phyloP scores from a whole-genome alignment of 345 rosid genomes.

The Balakata baccata region DNA sequence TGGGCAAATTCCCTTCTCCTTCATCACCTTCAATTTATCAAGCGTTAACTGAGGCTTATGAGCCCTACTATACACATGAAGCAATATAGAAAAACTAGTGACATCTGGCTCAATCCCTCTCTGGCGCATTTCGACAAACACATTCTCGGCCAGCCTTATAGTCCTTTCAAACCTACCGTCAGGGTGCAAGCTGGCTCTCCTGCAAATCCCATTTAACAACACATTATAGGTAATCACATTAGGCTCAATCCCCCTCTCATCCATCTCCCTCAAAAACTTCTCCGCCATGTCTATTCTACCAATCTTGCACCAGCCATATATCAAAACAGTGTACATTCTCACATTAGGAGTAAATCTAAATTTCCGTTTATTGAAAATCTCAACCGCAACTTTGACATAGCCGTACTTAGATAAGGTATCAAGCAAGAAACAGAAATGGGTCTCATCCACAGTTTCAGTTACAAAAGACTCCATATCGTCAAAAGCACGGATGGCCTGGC shows the following conservation, averaged over 20 bases:
- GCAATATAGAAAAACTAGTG: conserved; percentile 66
- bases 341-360: conserved; percentile 36
- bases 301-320: conserved; percentile 76
- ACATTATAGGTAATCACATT: conserved; percentile 71
- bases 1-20: conserved; percentile 57
- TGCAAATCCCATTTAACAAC: conserved; percentile 69
- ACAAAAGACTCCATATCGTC: conserved; percentile 64
- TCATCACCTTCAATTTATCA: conserved; percentile 70
- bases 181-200: conserved; percentile 74
- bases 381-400: conserved; percentile 57
- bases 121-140: conserved; percentile 75
- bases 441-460: conserved; percentile 3
- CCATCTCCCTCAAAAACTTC: conserved; percentile 68
- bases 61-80: conserved; percentile 78
- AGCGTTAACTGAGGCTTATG: conserved; percentile 70
- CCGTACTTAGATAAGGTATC: conserved; percentile 85
- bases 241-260: conserved; percentile 58
- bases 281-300: conserved; percentile 69
- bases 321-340: conserved; percentile 62
- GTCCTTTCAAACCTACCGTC: conserved; percentile 62
- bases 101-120: conserved; percentile 83
- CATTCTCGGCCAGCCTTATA: conserved; percentile 55
- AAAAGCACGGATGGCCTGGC: conserved; percentile 76
- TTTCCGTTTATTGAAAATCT: conserved; percentile 54
- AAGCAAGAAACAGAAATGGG: conserved; percentile 52